Base-by-base conservation (phyloP, 164 flowering plant species). In the Magnolia changhungtana region DNA sequence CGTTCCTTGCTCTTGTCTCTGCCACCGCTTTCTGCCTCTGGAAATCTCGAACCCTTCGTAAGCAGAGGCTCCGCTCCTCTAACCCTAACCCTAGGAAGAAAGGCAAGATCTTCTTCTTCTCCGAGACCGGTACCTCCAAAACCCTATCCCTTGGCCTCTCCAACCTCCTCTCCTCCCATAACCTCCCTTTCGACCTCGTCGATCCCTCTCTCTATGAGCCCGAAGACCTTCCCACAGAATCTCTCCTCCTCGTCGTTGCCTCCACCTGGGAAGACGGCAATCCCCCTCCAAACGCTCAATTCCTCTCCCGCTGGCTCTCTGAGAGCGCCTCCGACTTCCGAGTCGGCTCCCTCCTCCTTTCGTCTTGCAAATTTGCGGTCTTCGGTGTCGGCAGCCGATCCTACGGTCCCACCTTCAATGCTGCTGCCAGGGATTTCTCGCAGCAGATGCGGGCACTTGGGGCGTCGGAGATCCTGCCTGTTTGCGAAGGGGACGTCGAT, bases 191-290 rank as follows among this genome's bases (percentile, higher is more conserved):
- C 72, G 94, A 94, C 63, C 84, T 96, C 16, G 81, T 92, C 31
- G 90, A 96, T 66, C 84, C 89, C n/a, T 78, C 82, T 16, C 83
- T 83, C 72, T 96, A 94, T 79, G 99, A 96, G 82, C 98, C 98
- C 8, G 99, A 96, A 77, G 98, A 96, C 72, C 85, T 96, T 13
- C 75, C 81, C n/a, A 94, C 87, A 23, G 99, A 96, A 74, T 81
- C 84, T 49, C 76, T 90, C 2, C 85, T 96, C 67, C 50, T 94
- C 66, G 75, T 92, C 67, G 81, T 96, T 5, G 94, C 92, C 2
- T 94, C 97, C n/a, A 91, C 97, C 16, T 96, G 99, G 98, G 99
- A 94, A 45, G 88, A 89, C 51, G 98, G 97, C 6, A 88, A 83
- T 11, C 84, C 97, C 1, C 97, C 99, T 19, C 74, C 72, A 0